A percentile compares a stretch with the other conserved stretches of the same genome.
Evolutionary conservation across 2,329 filamentous ascomycete genomes (phyloP).

Genomic region (Lasiodiplodia citricola): DNA sequence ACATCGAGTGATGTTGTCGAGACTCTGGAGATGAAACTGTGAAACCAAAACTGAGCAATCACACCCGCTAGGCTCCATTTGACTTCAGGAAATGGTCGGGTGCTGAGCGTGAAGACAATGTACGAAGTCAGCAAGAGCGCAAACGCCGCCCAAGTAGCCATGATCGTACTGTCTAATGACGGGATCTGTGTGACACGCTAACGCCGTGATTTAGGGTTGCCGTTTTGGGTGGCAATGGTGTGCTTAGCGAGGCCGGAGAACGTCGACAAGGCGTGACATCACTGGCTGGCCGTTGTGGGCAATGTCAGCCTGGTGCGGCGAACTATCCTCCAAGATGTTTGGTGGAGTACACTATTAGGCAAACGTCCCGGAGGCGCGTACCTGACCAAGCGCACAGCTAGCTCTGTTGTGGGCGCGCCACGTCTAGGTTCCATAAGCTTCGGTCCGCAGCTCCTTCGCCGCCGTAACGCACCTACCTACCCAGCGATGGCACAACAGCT

Average conservation of each 20-base stretch:
- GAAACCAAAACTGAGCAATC: too few relatives aligned
- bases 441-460: slow-evolving; percentile 23
- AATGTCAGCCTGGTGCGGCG: slow-evolving; percentile 5
- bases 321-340: background rate
- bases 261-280: slow-evolving; percentile 10
- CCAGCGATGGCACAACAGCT: slow-evolving; percentile 22
- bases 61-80: too few relatives aligned
- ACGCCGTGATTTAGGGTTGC: background rate
- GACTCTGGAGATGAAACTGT: too few relatives aligned
- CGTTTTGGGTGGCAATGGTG: background rate
- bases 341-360: background rate
- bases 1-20: too few relatives aligned
- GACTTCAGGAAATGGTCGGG: too few relatives aligned
- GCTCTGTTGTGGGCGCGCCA: slow-evolving; percentile 14
- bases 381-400: background rate
- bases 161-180: too few relatives aligned
- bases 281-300: background rate
- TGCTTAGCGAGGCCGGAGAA: background rate
- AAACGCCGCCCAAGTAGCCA: too few relatives aligned
- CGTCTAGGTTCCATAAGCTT: slow-evolving; percentile 20
- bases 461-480: slow-evolving; percentile 12
- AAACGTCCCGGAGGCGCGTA: background rate
- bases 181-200: too few relatives aligned
- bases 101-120: too few relatives aligned
- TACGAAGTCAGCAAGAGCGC: too few relatives aligned